phyloP scores from a whole-genome alignment of 257 asterid genomes.

The Nicotiana obtusifolia region DNA sequence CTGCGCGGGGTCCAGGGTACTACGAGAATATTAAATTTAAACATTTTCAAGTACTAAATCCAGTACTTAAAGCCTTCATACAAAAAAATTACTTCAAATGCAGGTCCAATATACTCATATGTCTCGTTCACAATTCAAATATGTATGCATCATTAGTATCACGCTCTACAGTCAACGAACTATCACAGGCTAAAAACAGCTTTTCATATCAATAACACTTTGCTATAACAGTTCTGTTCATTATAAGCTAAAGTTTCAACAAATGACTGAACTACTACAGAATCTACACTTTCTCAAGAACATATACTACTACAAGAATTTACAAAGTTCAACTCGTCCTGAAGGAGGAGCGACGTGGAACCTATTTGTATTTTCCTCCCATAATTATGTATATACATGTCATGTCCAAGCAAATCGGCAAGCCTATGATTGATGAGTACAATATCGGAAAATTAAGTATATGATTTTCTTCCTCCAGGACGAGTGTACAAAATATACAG shows the following conservation, averaged over 20 bases:
- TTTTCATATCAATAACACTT: background rate
- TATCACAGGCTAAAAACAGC: background rate
- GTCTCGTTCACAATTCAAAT: background rate
- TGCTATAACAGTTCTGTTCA: background rate
- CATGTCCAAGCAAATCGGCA: background rate
- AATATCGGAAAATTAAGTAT: background rate
- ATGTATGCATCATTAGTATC: background rate
- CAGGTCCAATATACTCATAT: background rate
- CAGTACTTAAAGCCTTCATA: background rate
- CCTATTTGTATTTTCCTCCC: background rate
- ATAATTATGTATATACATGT: background rate
- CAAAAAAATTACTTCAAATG: background rate
- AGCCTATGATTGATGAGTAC: background rate
- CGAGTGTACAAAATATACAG: background rate
- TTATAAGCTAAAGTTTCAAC: background rate
- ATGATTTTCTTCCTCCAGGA: background rate
- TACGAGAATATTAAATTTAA: background rate
- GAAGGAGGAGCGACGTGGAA: background rate
- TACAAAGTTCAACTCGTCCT: constrained; percentile 6
- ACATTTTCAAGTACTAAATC: background rate
- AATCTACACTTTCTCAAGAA: background rate
- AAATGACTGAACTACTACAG: background rate
- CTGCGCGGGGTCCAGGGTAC: too few relatives aligned
- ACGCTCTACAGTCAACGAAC: background rate
- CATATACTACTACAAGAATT: background rate